Evolutionary conservation across 2,329 filamentous ascomycete species (phyloP).

Genomic region (Fusarium burgessii): DNA sequence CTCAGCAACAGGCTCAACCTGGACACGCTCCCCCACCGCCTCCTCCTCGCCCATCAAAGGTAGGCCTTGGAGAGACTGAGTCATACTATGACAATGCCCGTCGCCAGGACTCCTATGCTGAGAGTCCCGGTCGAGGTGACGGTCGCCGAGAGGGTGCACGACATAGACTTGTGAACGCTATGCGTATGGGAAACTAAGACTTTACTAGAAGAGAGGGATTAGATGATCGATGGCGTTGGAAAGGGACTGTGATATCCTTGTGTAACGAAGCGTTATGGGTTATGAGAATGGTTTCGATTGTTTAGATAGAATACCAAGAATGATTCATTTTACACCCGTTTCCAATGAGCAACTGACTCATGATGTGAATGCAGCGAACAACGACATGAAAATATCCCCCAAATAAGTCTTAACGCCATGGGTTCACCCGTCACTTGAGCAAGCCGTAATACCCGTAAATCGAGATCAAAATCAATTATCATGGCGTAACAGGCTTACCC

Average conservation of each 20-base stretch:
- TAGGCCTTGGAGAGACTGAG: constrained; percentile 52
- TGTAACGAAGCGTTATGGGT: constrained; percentile 29
- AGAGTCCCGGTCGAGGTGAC: constrained; percentile 41
- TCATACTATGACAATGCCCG: constrained; percentile 48
- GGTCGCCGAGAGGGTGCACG: constrained; percentile 49
- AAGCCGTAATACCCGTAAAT: not conserved
- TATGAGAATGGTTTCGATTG: constrained; percentile 3
- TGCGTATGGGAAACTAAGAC: constrained; percentile 47
- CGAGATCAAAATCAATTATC: constrained; percentile 7
- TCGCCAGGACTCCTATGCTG: constrained; percentile 38
- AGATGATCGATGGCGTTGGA: constrained; percentile 32
- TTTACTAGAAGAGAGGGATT: constrained; percentile 9
- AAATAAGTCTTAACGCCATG: not conserved
- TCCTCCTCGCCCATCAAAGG: constrained; percentile 54
- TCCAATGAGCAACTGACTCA: too few species aligned
- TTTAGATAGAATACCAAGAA: constrained; percentile 31
- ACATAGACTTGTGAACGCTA: constrained; percentile 51
- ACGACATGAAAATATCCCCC: not conserved
- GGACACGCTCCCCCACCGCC: constrained; percentile 51
- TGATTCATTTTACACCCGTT: not conserved
- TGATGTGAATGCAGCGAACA: too few species aligned
- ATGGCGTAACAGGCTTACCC: constrained; percentile 4
- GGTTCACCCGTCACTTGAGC: not conserved
- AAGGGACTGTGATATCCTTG: constrained; percentile 33
- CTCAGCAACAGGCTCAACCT: constrained; percentile 29